Conservation (phyloP, 495 filamentous ascomycete genomes). For the Aspergillus kassunensis region DNA sequence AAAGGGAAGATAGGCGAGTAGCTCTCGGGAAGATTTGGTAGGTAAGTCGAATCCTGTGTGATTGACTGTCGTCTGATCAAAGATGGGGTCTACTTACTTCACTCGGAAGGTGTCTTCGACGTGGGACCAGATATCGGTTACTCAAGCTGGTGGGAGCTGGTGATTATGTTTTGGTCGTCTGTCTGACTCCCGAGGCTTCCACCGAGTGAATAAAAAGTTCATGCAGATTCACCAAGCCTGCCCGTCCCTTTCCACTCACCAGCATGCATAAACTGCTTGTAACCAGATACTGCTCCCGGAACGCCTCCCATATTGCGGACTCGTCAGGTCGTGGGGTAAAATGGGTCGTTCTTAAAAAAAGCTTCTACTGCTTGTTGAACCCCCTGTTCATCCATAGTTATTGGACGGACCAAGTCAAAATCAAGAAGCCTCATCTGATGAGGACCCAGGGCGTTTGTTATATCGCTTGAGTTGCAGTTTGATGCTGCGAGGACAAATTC, state of each 20-base stretch:
- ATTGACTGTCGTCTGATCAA: no score
- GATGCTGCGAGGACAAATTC: constrained; percentile 45
- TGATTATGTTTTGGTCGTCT: no score
- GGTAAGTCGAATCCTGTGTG: no score
- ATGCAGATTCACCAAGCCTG: not conserved
- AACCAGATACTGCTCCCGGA: constrained; percentile 19
- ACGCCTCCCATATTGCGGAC: constrained; percentile 30
- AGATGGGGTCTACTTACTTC: no score
- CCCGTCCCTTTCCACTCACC: not conserved
- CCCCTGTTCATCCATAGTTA: constrained; percentile 29
- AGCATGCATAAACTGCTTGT: not conserved
- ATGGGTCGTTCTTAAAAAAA: constrained; percentile 42
- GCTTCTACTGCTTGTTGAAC: constrained; percentile 29
- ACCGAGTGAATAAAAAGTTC: constrained; percentile 1
- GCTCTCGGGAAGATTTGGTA: no score
- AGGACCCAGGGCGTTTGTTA: constrained; percentile 9
- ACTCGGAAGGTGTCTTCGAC: no score
- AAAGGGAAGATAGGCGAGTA: no score
- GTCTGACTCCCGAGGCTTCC: not conserved
- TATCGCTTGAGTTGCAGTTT: not conserved
- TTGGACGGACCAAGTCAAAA: constrained; percentile 37
- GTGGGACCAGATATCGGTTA: no score
- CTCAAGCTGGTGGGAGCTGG: no score
- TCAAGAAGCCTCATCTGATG: constrained; percentile 43
- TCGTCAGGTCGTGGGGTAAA: constrained; percentile 29